These are phyloP conservation scores for Russula ochroleuca DNA, from an alignment of 768 basidiomycete genomes.

Conservation along the genomic window DNA sequence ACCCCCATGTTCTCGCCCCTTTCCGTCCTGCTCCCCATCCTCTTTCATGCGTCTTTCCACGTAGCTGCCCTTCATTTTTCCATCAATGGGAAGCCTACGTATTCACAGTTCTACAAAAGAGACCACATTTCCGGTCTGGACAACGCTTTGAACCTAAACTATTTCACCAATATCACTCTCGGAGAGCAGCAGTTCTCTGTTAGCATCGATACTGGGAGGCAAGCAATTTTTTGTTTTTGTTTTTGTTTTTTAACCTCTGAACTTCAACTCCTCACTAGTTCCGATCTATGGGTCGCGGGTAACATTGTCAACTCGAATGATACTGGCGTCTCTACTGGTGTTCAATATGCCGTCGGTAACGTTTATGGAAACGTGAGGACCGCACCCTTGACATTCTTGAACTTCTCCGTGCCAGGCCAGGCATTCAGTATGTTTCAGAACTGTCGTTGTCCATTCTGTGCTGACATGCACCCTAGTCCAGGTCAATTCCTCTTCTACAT, in stretches of 20 bases:
- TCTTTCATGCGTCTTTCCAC: background rate
- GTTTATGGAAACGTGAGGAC: constrained; percentile 46
- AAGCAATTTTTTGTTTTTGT: background rate
- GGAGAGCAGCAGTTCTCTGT: constrained; percentile 36
- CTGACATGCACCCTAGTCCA: constrained; percentile 37
- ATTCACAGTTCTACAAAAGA: constrained; percentile 29
- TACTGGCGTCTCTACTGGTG: constrained; percentile 39
- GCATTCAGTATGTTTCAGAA: constrained; percentile 41
- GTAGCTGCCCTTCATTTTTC: constrained; percentile 8
- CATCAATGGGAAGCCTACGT: constrained; percentile 9
- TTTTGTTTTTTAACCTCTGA: background rate
- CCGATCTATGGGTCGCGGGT: constrained; percentile 59
- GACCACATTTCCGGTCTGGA: constrained; percentile 30
- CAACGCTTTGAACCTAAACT: constrained; percentile 36
- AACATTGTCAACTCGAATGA: constrained; percentile 38
- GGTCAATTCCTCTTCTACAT: constrained; percentile 34
- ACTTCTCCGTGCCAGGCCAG: constrained; percentile 44
- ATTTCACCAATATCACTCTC: constrained; percentile 40
- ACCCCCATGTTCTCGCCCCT: background rate
- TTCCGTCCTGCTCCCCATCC: background rate
- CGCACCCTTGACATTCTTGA: constrained; percentile 43
- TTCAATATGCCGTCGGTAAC: constrained; percentile 53
- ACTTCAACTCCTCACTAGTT: constrained; percentile 38
- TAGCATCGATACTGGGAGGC: constrained; percentile 48
- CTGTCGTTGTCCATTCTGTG: background rate